These are phyloP conservation scores for Coemansia furcata DNA, from an alignment of 192 early-diverging fungal genomes.

Conservation along the genomic window DNA sequence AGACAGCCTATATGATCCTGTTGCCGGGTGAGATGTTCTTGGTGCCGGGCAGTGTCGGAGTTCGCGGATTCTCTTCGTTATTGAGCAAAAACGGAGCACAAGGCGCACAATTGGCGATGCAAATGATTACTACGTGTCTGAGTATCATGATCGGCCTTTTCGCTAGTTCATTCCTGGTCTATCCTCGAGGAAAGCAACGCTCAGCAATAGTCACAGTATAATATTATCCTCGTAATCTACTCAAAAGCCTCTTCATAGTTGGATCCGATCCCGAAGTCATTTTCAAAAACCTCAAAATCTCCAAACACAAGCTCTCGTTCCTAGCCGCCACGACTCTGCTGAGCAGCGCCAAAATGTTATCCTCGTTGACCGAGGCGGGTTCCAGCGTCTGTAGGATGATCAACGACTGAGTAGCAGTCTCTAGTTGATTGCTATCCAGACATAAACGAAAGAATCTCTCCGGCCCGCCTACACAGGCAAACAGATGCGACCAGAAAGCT, in stretches of 20 bases:
- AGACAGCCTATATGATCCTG: conserved; percentile 73
- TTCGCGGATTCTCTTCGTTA: conserved; percentile 60
- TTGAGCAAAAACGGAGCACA: conserved; percentile 54
- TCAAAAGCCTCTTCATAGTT: conserved; percentile 12
- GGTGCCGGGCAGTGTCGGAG: conserved; percentile 81
- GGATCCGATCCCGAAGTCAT: conserved; percentile 34
- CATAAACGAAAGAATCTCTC: conserved; percentile 81
- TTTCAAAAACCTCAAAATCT: conserved; percentile 39
- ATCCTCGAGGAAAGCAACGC: conserved; percentile 46
- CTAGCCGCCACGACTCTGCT: conserved; percentile 3
- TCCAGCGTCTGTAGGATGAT: conserved; percentile 92
- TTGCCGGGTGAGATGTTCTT: conserved; percentile 77
- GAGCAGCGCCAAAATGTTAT: conserved; percentile 33
- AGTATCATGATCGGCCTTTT: conserved; percentile 70
- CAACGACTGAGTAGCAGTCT: conserved; percentile 89
- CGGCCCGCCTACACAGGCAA: conserved; percentile 81
- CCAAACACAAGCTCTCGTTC: conserved; percentile 21
- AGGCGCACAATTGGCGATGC: conserved; percentile 49
- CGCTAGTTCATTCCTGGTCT: conserved; percentile 62
- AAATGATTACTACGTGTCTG: conserved; percentile 62
- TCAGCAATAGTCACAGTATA: conserved; percentile 48
- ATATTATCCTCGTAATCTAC: background rate
- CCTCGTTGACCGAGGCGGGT: conserved; percentile 42
- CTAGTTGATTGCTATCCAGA: conserved; percentile 62
- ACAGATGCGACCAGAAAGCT: conserved; percentile 85